These are phyloP conservation scores for Schizosaccharomyces osmophilus DNA, from an alignment of 805 yeast species.

Conservation along the genomic window DNA sequence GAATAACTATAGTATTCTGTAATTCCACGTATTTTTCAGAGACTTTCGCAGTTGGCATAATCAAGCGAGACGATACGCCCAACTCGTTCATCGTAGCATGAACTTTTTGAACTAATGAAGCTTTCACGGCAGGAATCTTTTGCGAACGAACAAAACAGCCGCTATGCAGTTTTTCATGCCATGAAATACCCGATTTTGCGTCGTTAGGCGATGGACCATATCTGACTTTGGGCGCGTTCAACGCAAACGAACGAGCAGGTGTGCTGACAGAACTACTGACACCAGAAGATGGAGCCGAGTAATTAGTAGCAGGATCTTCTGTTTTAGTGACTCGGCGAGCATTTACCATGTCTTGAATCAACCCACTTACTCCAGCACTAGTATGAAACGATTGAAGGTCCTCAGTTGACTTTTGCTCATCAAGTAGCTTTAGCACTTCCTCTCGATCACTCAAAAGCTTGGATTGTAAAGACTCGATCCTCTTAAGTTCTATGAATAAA, in stretches of 20 bases:
- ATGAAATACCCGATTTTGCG: slow-evolving; percentile 39
- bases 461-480: slow-evolving; percentile 78
- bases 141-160: slow-evolving; percentile 69
- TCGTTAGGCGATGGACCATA: neutral
- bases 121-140: slow-evolving; percentile 54
- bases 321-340: slow-evolving; percentile 28
- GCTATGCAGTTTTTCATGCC: slow-evolving; percentile 31
- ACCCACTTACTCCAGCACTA: slow-evolving; percentile 55
- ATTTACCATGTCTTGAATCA: slow-evolving; percentile 54
- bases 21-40: slow-evolving; percentile 55
- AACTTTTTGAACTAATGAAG: slow-evolving; percentile 43
- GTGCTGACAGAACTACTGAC: slow-evolving; percentile 6
- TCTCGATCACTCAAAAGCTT: slow-evolving; percentile 67
- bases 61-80: slow-evolving; percentile 45
- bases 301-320: neutral
- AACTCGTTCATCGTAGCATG: slow-evolving; percentile 46
- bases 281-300: slow-evolving; percentile 3
- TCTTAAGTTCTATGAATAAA: slow-evolving; percentile 69
- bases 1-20: slow-evolving; percentile 38
- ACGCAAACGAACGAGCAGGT: slow-evolving; percentile 28
- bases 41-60: slow-evolving; percentile 69
- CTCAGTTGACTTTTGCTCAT: slow-evolving; percentile 20
- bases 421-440: slow-evolving; percentile 49
- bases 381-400: neutral
- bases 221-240: neutral